These are phyloP conservation scores for Aureobasidium melanogenum DNA, from an alignment of 2,329 filamentous ascomycete genomes.

Conservation along the genomic window DNA sequence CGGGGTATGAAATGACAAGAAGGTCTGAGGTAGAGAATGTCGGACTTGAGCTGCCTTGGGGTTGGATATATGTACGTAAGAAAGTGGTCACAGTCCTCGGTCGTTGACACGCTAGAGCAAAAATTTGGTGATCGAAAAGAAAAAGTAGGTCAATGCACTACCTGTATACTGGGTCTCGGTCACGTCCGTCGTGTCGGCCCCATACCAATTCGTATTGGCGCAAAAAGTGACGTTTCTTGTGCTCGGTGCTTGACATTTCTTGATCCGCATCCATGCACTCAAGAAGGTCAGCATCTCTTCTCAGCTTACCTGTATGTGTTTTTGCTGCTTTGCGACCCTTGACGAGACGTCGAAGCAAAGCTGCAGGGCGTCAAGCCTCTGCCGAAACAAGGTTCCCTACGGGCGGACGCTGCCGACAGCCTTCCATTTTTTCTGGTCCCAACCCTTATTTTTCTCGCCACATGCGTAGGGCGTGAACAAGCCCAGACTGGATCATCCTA, in stretches of 20 bases:
- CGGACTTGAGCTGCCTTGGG: slow-evolving; percentile 5
- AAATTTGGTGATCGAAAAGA: slow-evolving; percentile 10
- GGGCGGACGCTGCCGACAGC: not conserved
- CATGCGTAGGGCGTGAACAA: not conserved
- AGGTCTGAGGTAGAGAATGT: not conserved
- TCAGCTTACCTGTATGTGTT: not conserved
- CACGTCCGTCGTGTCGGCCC: not conserved
- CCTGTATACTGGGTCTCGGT: slow-evolving; percentile 7
- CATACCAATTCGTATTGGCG: not conserved
- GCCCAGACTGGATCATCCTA: not conserved
- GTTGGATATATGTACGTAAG: slow-evolving; percentile 11
- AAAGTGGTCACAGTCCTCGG: slow-evolving; percentile 1
- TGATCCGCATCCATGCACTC: not conserved
- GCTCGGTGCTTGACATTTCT: not conserved
- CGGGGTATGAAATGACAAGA: not conserved
- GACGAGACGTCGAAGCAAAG: not conserved
- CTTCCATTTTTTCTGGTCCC: not conserved
- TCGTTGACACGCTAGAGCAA: slow-evolving; percentile 10
- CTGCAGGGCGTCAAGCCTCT: not conserved
- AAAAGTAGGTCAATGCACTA: slow-evolving; percentile 1
- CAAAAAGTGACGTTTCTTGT: not conserved
- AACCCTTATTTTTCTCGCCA: slow-evolving; percentile 7
- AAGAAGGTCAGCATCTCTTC: not conserved
- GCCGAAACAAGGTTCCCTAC: not conserved
- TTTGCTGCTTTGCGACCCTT: not conserved